Base-by-base conservation (phyloP, 2,329 filamentous ascomycete genomes). In the Ophiostoma sp. region DNA sequence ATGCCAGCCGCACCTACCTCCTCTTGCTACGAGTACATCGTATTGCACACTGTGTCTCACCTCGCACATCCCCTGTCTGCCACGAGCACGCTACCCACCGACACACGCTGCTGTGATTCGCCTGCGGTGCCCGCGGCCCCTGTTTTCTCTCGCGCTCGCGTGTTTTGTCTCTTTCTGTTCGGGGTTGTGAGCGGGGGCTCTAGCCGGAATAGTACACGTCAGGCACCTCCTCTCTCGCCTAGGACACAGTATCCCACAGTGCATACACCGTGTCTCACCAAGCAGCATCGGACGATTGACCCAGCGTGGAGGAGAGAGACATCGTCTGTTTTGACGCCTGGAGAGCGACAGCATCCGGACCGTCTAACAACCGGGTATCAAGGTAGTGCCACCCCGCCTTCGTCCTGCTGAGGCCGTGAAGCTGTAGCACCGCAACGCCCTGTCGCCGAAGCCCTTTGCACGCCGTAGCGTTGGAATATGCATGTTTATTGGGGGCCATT, bases 151-250 rank as follows among this genome's bases (percentile, higher is more conserved):
- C 64, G 63, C 52, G 42, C 67, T 68, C 63, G 67, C 67, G 52
- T 63, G 64, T 66, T 68, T 60, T 65, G 64, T 52, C 49, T 66
- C 47, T 52, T n/a, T 68, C 49, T 41, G 64, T 68, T 66, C 36
- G 64, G 49, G 49, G 63, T 41, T 49, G 52, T 36, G 55, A 66
- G 67, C 42, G 49, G 64, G 63, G 27, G 40, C 44, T 62, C n/a
- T 36, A 41, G 41, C 62, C 27, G 14, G 16, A n/a, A 40, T 27
- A 55, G 49, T 42, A n/a, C 27, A 45, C 18, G 55, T 47, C 18
- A 45, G 44, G 16, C 58, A 41, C 27, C 27, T 27, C 27, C 27
- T 27, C 27, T 27, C 27, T 27, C 27, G 27, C 27, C 27, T 27
- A 27, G 27, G 27, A 27, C n/a, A 62, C 47, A 12, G 45, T 55